Evolutionary conservation across 352 stramenopile genomes (phyloP), one percentile per base, ranked within the genome.

Genomic region (Plasmopara halstedii): DNA sequence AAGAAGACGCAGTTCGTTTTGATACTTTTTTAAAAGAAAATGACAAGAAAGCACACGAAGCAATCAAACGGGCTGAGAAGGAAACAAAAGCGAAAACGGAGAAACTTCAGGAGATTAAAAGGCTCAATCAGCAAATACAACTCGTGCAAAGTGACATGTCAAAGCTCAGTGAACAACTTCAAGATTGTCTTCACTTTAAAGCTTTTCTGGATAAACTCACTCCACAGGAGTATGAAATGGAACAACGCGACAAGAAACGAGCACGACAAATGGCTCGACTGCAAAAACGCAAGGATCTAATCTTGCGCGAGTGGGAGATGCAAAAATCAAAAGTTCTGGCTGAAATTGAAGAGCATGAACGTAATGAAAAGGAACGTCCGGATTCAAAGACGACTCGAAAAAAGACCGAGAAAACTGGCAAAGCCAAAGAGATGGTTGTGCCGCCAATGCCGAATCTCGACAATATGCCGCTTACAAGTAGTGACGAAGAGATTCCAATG

Each of bases 21-120:
- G 94, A 98, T 54, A 96, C 89, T 14, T 98, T 97, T 29, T 53
- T 98, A n/a, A 98, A 98, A 51, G 93, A 98, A 50, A 98, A 98
- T 55, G 93, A 98, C 74, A 95, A 94, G 54, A 97, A 97, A 53
- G 88, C 93, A n/a, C 87, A 97, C 58, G 89, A 97, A 45, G 92
- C 93, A 3, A 97, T 98, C 51, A 97, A 97, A 44, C 68, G 76
- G 17, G 89, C 90, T 4, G 94, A 98, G 54, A 92, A 91, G 32
- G 89, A 97, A 62, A 97, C 88, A 18, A 97, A 94, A 33, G 78
- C 80, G 20, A 97, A 97, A 60, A 81, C 81, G 5, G 87, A 98
- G 42, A 98, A 97, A 44, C 73, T 95, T 0, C 83, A 97, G 44
- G 88, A 97, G 42, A 96, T 98, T 57, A 97, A 97, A 54, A 93